Evolutionary conservation across 192 early-diverging fungal species (phyloP).

Genomic region (Coemansia sp.): DNA sequence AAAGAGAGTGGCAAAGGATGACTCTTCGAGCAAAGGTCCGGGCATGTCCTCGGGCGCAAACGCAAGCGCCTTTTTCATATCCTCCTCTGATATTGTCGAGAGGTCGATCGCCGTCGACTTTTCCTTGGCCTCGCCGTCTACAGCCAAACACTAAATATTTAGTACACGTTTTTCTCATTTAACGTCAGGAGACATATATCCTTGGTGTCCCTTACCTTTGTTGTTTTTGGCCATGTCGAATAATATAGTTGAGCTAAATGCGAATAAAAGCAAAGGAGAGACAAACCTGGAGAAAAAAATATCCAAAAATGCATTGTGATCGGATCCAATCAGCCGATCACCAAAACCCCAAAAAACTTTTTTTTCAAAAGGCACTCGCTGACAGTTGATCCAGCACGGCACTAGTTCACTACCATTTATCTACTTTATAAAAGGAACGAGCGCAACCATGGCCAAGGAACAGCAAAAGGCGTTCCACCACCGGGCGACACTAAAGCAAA

Average conservation of each 20-base stretch:
- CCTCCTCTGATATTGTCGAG: conserved; percentile 40
- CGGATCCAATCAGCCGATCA: neutral
- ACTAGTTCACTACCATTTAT: neutral
- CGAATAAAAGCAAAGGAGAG: neutral
- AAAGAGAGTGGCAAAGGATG: conserved; percentile 95
- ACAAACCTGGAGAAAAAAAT: neutral
- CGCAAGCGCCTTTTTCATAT: conserved; percentile 78
- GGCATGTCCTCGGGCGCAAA: conserved; percentile 76
- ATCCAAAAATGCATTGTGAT: neutral
- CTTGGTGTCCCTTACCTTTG: conserved; percentile 3
- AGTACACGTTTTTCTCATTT: neutral
- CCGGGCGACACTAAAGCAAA: conserved; percentile 81
- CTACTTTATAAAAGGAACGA: neutral
- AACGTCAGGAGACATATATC: neutral
- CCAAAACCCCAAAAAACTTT: too few species aligned
- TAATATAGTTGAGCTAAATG: conserved; percentile 1
- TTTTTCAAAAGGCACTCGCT: too few species aligned
- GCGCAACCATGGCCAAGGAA: neutral
- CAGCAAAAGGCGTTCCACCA: conserved; percentile 57
- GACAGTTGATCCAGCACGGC: too few species aligned
- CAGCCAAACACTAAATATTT: neutral
- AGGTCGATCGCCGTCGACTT: conserved; percentile 37
- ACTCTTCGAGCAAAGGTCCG: conserved; percentile 85
- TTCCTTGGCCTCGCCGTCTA: conserved; percentile 13
- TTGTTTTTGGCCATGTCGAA: conserved; percentile 10